Base-by-base conservation (phyloP, 345 rosid species). In the Sonneratia alba region DNA sequence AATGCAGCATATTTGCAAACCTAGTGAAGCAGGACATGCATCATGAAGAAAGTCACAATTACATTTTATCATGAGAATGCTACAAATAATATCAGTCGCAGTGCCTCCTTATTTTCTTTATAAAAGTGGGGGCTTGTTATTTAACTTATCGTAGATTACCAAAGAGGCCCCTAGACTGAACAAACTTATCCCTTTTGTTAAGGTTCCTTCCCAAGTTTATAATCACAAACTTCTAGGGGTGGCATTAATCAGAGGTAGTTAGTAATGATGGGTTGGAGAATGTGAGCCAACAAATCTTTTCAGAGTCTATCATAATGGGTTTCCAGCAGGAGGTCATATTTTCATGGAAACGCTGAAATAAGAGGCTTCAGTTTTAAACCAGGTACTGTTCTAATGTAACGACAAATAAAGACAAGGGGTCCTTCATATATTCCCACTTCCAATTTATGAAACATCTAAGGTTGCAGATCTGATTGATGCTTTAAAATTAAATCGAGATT, bases 1-100 rank as follows among this genome's bases (percentile, higher is more conserved):
- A 72, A 78, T 13, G 98, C 96, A 77, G 91, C 90, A 84, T 82
- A 78, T 81, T 85, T 83, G 72, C 85, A 79, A 61, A 91, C 92
- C 98, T 91, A 79, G 36, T 73, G 63, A 36, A 21, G 66, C 73
- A 57, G 51, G 12, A 37, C 18, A 59, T 36, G 42, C 16, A 74
- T 13, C 14, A 11, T 53, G 66, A 65, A 37, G 13, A 24, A 71
- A 59, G 27, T 34, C 57, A n/a, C 55, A 68, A 34, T 68, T 22
- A 47, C 11, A 14, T 9, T 9, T 11, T 14, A 47, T 47, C 16
- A 6, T 11, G 14, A 47, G 16, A 47, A 7, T 47, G 13, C 13
- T 47, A 47, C 2, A 47, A 47, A 9, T 47, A 6, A 47, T 6
- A 47, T 11, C 3, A 47, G 15, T 53, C 3, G 57, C 57, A 53